Percentiles rank a stretch among this genome's conserved stretches.
Evolutionary conservation across 1,284 basidiomycete species (phyloP).

Genomic region (Apiotrichum sp.): DNA sequence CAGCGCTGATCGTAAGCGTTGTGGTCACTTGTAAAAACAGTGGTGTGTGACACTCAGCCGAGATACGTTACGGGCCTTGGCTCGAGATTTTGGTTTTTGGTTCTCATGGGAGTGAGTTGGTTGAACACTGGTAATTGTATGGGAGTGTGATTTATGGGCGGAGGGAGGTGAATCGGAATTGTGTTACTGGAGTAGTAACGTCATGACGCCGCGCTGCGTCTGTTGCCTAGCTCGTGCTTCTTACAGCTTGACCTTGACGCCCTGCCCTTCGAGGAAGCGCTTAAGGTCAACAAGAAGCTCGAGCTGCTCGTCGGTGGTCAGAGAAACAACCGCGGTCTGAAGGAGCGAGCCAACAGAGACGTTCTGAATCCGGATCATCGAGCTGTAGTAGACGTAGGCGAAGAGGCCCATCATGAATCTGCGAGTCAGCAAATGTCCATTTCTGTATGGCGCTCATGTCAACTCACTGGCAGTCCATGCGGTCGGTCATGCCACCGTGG

Average conservation of each 20-base stretch:
- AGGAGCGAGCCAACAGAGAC: slow-evolving; percentile 82
- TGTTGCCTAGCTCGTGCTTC: too few relatives aligned
- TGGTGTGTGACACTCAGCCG: too few relatives aligned
- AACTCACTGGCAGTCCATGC: slow-evolving; percentile 98
- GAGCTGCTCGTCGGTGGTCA: slow-evolving; percentile 78
- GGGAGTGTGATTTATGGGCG: too few relatives aligned
- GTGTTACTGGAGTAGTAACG: too few relatives aligned
- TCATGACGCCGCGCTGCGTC: too few relatives aligned
- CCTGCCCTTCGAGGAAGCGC: slow-evolving; percentile 48
- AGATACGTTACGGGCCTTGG: too few relatives aligned
- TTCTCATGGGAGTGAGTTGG: too few relatives aligned
- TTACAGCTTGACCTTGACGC: slow-evolving; percentile 19
- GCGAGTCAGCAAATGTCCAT: slow-evolving; percentile 2
- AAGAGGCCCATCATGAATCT: slow-evolving; percentile 99
- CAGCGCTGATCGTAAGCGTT: neutral
- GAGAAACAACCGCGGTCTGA: slow-evolving; percentile 82
- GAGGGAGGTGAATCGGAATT: too few relatives aligned
- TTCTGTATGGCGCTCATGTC: neutral
- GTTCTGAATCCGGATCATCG: slow-evolving; percentile 72
- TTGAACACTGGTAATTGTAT: too few relatives aligned
- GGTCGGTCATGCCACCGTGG: slow-evolving; percentile 98
- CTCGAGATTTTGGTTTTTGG: too few relatives aligned
- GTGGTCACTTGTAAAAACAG: too few relatives aligned
- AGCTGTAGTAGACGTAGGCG: slow-evolving; percentile 92
- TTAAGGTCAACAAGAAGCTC: slow-evolving; percentile 57